Evolutionary conservation across 2,329 filamentous ascomycete species (phyloP).

Genomic region (Chaetomium sp.): DNA sequence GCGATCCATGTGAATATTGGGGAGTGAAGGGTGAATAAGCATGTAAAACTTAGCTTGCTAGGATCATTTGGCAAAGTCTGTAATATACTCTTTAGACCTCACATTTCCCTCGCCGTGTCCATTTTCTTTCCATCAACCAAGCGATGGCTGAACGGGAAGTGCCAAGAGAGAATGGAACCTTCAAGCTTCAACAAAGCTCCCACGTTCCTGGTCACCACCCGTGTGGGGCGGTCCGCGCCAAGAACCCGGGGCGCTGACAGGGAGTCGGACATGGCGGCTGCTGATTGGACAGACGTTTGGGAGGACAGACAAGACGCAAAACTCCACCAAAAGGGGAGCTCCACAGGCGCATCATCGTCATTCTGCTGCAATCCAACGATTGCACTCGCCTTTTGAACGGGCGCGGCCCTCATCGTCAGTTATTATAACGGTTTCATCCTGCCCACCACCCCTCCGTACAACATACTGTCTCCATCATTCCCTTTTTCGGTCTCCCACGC

Average conservation of each 20-base stretch:
- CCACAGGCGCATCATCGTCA: neutral
- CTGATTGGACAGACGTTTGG: slow-evolving; percentile 4
- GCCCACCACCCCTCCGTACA: too few species aligned
- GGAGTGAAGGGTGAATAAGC: slow-evolving; percentile 12
- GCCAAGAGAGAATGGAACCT: neutral
- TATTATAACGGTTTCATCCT: too few species aligned
- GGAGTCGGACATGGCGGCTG: neutral
- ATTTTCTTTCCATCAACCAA: neutral
- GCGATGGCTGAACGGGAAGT: neutral
- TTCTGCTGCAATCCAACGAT: neutral
- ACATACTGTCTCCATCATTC: too few species aligned
- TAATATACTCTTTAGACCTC: neutral
- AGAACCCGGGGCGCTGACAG: neutral
- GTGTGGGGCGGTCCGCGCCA: neutral
- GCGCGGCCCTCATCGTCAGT: too few species aligned
- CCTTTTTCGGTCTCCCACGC: too few species aligned
- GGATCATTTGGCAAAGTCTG: neutral
- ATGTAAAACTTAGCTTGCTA: neutral
- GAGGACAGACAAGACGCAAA: slow-evolving; percentile 9
- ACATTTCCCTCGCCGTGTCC: too few species aligned
- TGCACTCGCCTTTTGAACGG: neutral
- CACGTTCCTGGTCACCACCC: neutral
- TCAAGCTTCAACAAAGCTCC: neutral
- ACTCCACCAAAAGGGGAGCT: neutral
- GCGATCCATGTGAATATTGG: slow-evolving; percentile 33